phyloP scores from a whole-genome alignment of 2,329 filamentous ascomycete species.

The Colletotrichum sp. region DNA sequence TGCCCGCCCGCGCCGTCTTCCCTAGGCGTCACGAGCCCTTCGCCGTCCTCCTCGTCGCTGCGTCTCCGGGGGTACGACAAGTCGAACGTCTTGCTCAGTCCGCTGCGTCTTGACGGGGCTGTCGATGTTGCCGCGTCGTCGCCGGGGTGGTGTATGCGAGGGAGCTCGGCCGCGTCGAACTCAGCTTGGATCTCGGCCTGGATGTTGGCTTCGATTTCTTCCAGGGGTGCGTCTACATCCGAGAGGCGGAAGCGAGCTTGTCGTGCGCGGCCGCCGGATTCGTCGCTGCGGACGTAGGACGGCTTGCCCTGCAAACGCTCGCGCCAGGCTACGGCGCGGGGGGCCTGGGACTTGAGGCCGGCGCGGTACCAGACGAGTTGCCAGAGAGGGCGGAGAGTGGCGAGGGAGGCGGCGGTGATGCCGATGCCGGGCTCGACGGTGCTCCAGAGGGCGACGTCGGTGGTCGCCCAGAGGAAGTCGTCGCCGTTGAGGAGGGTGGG shows the following conservation, averaged over 20 bases:
- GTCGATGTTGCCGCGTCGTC: neutral
- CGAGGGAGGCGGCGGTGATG: constrained; percentile 42
- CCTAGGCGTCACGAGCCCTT: neutral
- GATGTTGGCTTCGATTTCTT: neutral
- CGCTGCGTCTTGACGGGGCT: neutral
- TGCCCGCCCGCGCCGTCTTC: neutral
- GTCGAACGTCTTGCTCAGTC: neutral
- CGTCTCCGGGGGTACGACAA: neutral
- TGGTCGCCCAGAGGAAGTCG: constrained; percentile 49
- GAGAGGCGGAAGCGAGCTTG: neutral
- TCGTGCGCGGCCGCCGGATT: neutral
- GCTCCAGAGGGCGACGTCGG: constrained; percentile 50
- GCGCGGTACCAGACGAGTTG: constrained; percentile 5
- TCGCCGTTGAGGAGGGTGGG: constrained; percentile 35
- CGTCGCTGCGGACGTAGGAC: constrained; percentile 4
- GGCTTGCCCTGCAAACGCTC: constrained; percentile 11
- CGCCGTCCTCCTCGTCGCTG: neutral
- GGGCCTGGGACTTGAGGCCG: neutral
- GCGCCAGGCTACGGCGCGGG: constrained; percentile 1
- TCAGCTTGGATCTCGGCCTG: neutral
- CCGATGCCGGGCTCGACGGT: constrained; percentile 49
- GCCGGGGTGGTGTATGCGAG: neutral
- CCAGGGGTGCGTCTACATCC: neutral
- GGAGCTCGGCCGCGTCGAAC: neutral
- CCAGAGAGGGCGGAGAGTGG: constrained; percentile 43